These are phyloP conservation scores for Dothistroma pini DNA, from an alignment of 2,329 filamentous ascomycete genomes.

Conservation along the genomic window DNA sequence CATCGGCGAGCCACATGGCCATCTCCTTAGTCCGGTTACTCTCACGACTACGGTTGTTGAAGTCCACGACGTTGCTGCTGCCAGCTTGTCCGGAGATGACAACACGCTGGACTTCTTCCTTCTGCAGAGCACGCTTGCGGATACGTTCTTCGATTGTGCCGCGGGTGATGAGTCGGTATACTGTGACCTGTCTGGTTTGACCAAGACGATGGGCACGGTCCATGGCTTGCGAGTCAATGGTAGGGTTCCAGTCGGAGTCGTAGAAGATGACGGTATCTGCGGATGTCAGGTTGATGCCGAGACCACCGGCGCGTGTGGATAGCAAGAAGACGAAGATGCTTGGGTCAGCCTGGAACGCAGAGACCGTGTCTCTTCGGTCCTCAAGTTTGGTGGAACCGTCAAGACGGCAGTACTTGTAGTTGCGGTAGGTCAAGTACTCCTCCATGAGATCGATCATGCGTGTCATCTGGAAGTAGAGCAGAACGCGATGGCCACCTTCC, in stretches of 20 bases:
- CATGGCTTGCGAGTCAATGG: slow-evolving; percentile 98
- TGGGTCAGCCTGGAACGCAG: slow-evolving; percentile 90
- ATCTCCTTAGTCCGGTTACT: slow-evolving; percentile 98
- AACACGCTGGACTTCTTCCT: slow-evolving; percentile 97
- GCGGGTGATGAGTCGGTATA: slow-evolving; percentile 94
- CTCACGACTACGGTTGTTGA: slow-evolving; percentile 81
- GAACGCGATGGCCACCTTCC: slow-evolving; percentile 84
- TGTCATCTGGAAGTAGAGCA: slow-evolving; percentile 99
- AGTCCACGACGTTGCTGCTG: slow-evolving; percentile 67
- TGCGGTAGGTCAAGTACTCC: slow-evolving; percentile 96
- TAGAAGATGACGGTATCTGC: slow-evolving; percentile 99
- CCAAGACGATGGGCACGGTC: slow-evolving; percentile 96
- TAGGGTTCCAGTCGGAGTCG: slow-evolving; percentile 99
- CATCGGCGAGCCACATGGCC: slow-evolving; percentile 97
- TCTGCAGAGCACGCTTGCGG: slow-evolving; percentile 91
- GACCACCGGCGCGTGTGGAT: slow-evolving; percentile 91
- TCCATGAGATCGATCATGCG: slow-evolving; percentile 99
- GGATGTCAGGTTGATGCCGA: slow-evolving; percentile 95
- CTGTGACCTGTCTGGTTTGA: slow-evolving; percentile 91
- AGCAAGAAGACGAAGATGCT: slow-evolving; percentile 97
- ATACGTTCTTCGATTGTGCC: slow-evolving; percentile 98
- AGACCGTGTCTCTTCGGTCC: slow-evolving; percentile 91
- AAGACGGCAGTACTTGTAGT: slow-evolving; percentile 96
- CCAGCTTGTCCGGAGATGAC: slow-evolving; percentile 87
- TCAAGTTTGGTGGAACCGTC: slow-evolving; percentile 97